phyloP scores from a whole-genome alignment of 2,329 filamentous ascomycete genomes.

The Nemania abortiva region DNA sequence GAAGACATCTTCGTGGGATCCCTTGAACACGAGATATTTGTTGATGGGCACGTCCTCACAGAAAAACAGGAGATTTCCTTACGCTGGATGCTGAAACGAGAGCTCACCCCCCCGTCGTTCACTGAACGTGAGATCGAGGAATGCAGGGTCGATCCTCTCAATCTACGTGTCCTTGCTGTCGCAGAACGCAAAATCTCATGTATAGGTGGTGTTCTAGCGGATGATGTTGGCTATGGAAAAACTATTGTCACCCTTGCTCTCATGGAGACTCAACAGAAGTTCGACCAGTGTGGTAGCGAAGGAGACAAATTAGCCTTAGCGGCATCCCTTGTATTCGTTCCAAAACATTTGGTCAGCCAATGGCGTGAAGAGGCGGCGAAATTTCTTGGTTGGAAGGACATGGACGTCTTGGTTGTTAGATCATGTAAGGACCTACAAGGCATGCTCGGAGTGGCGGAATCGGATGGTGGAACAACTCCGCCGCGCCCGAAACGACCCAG shows the following conservation, averaged over 20 bases:
- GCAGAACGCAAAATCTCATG: conserved; percentile 47
- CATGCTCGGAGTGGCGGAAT: conserved; percentile 17
- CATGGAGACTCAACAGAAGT: conserved; percentile 47
- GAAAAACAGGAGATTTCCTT: conserved; percentile 49
- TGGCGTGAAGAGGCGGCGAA: conserved; percentile 53
- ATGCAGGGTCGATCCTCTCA: conserved; percentile 49
- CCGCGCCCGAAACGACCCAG: conserved; percentile 20
- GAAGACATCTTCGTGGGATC: background rate
- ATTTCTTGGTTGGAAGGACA: conserved; percentile 49
- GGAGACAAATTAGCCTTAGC: conserved; percentile 48
- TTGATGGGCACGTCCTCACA: conserved; percentile 31
- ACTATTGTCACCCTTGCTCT: conserved; percentile 57
- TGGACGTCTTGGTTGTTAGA: conserved; percentile 48
- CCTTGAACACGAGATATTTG: background rate
- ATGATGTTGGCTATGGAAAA: conserved; percentile 61
- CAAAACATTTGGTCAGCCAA: conserved; percentile 56
- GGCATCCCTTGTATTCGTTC: conserved; percentile 57
- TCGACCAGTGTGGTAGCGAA: conserved; percentile 34
- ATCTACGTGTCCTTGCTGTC: conserved; percentile 52
- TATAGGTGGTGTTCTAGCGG: conserved; percentile 57
- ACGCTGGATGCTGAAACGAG: conserved; percentile 50
- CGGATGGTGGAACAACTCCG: background rate
- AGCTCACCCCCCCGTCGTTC: conserved; percentile 46
- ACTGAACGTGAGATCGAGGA: conserved; percentile 57
- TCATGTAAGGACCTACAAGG: conserved; percentile 17